Conservation (phyloP, 768 basidiomycete genomes). For the Tulasnella sp. region DNA sequence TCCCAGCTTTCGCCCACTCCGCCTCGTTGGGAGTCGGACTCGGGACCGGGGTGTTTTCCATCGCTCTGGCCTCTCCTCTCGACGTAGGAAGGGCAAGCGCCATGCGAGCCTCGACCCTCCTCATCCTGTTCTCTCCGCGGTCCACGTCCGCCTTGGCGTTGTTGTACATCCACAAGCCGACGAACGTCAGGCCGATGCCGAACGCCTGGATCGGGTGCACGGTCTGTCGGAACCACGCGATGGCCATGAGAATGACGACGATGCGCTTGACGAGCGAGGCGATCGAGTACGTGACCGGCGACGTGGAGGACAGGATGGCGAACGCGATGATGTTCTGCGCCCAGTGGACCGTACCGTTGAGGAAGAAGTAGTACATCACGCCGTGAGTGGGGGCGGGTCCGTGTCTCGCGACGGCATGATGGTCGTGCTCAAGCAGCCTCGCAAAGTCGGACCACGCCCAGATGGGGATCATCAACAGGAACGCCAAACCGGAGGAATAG, state of each 20-base stretch:
- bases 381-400: constrained; percentile 53
- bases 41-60: constrained; percentile 16
- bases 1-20: constrained; percentile 29
- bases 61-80: constrained; percentile 51
- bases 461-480: constrained; percentile 93
- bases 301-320: constrained; percentile 91
- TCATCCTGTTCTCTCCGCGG: constrained; percentile 86
- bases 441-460: constrained; percentile 91
- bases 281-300: constrained; percentile 98
- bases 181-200: constrained; percentile 89
- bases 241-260: constrained; percentile 96
- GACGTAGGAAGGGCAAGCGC: constrained; percentile 72
- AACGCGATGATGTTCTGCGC: constrained; percentile 98
- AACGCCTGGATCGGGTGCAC: constrained; percentile 82
- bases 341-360: constrained; percentile 96
- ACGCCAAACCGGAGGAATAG: constrained; percentile 93
- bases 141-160: constrained; percentile 90
- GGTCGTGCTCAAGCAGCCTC: constrained; percentile 45
- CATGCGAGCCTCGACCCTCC: constrained; percentile 71
- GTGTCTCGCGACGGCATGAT: background rate
- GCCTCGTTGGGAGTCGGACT: constrained; percentile 4
- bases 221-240: constrained; percentile 92
- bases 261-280: constrained; percentile 98
- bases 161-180: constrained; percentile 96
- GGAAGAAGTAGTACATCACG: constrained; percentile 79